Percentiles rank a stretch among this genome's conserved stretches.
Conservation (phyloP, 345 rosid genomes). For the Carallia brachiata region DNA sequence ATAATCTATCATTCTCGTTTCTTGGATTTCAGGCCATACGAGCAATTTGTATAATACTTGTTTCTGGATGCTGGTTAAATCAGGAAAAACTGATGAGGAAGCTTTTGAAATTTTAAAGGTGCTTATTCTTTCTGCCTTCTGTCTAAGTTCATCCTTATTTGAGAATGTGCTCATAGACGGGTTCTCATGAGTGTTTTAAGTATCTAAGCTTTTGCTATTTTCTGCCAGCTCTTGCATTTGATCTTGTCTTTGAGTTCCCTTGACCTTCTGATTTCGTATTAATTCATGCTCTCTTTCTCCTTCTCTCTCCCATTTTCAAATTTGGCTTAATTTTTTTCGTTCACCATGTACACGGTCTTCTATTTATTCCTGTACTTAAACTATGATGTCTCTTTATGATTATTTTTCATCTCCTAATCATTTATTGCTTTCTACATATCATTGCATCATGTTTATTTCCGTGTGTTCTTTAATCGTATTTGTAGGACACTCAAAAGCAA, state of each 20-base stretch:
- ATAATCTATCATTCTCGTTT: neutral
- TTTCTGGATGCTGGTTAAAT: slow-evolving; percentile 66
- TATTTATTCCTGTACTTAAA: too few species aligned
- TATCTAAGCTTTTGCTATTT: neutral
- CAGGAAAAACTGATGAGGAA: slow-evolving; percentile 61
- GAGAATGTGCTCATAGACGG: neutral
- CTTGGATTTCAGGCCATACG: slow-evolving; percentile 55
- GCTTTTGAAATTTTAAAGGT: slow-evolving; percentile 70
- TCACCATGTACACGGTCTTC: too few species aligned
- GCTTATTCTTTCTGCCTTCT: neutral
- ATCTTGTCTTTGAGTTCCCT: neutral
- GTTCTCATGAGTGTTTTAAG: neutral
- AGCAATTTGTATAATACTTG: slow-evolving; percentile 68
- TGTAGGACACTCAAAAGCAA: slow-evolving; percentile 74
- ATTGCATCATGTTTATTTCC: neutral
- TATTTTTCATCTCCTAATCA: neutral
- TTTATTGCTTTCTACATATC: neutral
- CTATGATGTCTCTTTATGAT: neutral
- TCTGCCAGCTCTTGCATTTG: neutral
- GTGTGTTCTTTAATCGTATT: slow-evolving; percentile 2
- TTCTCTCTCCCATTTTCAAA: too few species aligned
- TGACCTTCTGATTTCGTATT: neutral
- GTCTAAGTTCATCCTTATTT: neutral
- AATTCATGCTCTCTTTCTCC: neutral
- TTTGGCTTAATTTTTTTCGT: too few species aligned